Base-by-base conservation (phyloP, 441 rosid species). In the Corymbia citriodora region DNA sequence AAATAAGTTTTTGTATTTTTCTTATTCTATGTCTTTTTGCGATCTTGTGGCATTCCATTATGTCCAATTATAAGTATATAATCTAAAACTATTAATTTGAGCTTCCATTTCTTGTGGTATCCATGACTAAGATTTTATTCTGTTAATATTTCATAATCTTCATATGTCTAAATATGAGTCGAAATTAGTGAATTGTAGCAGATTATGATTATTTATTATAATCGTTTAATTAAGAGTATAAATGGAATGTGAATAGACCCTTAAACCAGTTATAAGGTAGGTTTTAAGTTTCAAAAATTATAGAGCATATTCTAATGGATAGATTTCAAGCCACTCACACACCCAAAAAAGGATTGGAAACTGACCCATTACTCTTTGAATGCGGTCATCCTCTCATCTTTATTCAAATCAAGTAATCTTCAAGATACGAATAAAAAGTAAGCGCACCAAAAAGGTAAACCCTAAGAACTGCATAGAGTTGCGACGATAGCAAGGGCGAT, bases 51-150 rank as follows among this genome's bases (percentile, higher is more conserved):
- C 4, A 25, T 59, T 25, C 18, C 3, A 25, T 59, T 4, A 0
- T 0, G 0, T 59, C 0, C 3, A 2, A 23, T 10, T 1, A 59
- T 59, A 0, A 57, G 3, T 23, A 23, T 57, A 0, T 10, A 23
- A 57, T 57, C 12, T 10, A 1, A 23, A 1, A 57, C 0, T 1
- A 23, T 0, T 23, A 2, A 4, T 57, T 0, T 4, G 1, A 57
- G 12, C 4, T 57, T 57, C 13, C 1, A 23, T 57, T 57, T 2
- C 6, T 23, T 9, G 7, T 0, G 10, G 10, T 59, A 23, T 59
- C 0, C 63, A 59, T 57, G 13, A 57, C 0, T 57, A 4, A 23
- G 4, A 23, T 0, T 57, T 57, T 4, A 57, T 10, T 57, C 21
- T 57, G 23, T 57, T 57, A 57, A 4, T 57, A 57, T 23, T 21